A percentile compares a stretch with the other conserved stretches of the same genome.
Evolutionary conservation across 768 basidiomycete genomes (phyloP).

Genomic region (Russula earlei): DNA sequence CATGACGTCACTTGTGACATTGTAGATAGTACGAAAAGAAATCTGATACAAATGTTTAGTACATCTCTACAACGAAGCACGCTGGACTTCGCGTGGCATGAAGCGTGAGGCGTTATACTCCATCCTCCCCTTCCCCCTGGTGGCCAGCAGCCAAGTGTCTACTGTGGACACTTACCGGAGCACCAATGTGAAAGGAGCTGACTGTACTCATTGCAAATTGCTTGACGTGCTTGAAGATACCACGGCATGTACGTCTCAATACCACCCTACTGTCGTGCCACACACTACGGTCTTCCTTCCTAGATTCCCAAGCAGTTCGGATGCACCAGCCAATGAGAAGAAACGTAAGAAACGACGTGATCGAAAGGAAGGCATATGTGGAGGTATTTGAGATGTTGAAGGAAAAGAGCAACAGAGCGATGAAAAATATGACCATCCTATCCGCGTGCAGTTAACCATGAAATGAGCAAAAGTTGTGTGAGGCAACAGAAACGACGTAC

Average conservation of each 20-base stretch:
- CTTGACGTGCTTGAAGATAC: background rate
- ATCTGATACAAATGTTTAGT: too few relatives aligned
- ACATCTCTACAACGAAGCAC: too few relatives aligned
- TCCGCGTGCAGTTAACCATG: background rate
- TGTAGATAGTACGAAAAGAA: too few relatives aligned
- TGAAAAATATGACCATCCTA: conserved; percentile 13
- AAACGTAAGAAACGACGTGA: background rate
- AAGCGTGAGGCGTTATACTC: background rate
- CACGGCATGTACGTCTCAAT: background rate
- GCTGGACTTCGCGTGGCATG: too few relatives aligned
- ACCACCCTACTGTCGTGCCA: background rate
- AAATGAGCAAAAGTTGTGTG: background rate
- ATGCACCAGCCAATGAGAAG: background rate
- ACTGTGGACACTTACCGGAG: background rate
- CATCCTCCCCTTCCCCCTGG: too few relatives aligned
- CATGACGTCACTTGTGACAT: too few relatives aligned
- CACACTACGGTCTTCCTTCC: background rate
- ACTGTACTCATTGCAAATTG: background rate
- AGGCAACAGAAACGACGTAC: background rate
- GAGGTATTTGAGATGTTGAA: background rate
- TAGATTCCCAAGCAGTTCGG: background rate
- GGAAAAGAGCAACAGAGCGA: conserved; percentile 9
- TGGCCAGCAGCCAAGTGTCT: background rate
- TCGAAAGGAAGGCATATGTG: conserved; percentile 1
- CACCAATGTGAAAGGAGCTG: background rate